A percentile compares a stretch with the other conserved stretches of the same genome.
Conservation (phyloP, 768 basidiomycete species). For the Boletus reticuloceps region DNA sequence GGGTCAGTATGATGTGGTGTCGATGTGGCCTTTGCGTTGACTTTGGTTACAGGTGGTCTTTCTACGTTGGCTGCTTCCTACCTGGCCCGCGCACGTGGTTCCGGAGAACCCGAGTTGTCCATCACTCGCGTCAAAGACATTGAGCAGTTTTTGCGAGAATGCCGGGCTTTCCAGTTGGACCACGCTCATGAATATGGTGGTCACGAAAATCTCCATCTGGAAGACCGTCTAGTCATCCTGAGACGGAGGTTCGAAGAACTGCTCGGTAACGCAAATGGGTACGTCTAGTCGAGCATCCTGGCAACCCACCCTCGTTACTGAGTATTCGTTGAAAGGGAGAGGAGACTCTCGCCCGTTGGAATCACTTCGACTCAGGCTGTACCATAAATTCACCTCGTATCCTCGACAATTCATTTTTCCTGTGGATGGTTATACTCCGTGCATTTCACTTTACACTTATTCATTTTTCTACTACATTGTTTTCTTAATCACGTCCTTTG, state of each 20-base stretch:
- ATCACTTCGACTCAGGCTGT: neutral
- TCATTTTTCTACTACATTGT: no score
- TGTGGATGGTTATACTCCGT: no score
- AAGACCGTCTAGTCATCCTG: conserved; percentile 1
- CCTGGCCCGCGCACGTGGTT: conserved; percentile 66
- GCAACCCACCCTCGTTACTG: neutral
- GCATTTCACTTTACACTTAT: no score
- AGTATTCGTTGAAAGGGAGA: conserved; percentile 12
- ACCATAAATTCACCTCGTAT: no score
- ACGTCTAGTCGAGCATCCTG: neutral
- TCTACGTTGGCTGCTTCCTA: conserved; percentile 70
- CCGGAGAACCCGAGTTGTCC: conserved; percentile 69
- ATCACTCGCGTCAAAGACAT: conserved; percentile 54
- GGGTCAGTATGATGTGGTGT: conserved; percentile 24
- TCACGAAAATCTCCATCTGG: conserved; percentile 5
- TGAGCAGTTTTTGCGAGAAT: conserved; percentile 65
- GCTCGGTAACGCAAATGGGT: conserved; percentile 27
- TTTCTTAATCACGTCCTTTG: no score
- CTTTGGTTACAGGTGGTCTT: conserved; percentile 47
- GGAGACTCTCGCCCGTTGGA: conserved; percentile 19
- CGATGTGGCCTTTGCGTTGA: neutral
- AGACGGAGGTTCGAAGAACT: conserved; percentile 31
- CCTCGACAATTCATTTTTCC: no score
- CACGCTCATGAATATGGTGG: conserved; percentile 38
- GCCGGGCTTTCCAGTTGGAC: conserved; percentile 56